phyloP scores from a whole-genome alignment of 2,329 filamentous ascomycete genomes.

The Lachnellula arida region DNA sequence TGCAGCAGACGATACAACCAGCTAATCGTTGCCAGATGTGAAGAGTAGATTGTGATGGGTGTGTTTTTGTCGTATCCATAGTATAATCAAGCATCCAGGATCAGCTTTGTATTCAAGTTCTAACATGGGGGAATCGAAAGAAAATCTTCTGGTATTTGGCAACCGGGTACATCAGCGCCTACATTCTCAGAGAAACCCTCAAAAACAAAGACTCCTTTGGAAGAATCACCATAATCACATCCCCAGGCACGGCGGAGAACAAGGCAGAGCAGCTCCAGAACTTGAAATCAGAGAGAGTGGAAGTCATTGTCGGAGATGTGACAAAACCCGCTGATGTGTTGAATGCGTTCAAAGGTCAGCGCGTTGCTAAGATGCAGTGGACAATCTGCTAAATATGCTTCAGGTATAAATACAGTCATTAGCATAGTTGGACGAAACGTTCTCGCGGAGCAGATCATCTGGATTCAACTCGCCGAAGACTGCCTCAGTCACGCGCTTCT shows the following conservation, averaged over 20 bases:
- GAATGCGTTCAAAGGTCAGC: constrained; percentile 45
- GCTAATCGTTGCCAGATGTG: too few species aligned
- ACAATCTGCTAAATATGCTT: background rate
- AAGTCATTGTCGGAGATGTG: constrained; percentile 53
- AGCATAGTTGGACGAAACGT: constrained; percentile 60
- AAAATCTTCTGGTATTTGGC: constrained; percentile 48
- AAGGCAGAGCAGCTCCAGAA: constrained; percentile 45
- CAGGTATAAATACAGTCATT: constrained; percentile 58
- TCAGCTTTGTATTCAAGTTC: too few species aligned
- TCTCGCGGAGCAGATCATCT: constrained; percentile 54
- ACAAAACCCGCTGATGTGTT: constrained; percentile 46
- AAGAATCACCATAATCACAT: constrained; percentile 53
- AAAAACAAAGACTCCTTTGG: constrained; percentile 40
- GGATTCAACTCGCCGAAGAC: constrained; percentile 58
- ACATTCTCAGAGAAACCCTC: constrained; percentile 47
- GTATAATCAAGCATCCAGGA: too few species aligned
- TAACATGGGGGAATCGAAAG: constrained; percentile 1
- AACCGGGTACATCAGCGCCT: constrained; percentile 47
- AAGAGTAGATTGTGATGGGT: too few species aligned
- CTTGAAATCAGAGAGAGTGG: constrained; percentile 41
- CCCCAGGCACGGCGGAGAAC: constrained; percentile 42
- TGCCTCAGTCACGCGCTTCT: constrained; percentile 58
- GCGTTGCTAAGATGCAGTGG: too few species aligned
- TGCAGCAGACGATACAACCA: too few species aligned
- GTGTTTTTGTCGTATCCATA: too few species aligned